Evolutionary conservation across 1,284 basidiomycete species (phyloP), one percentile per base, ranked within the genome.

Genomic region (Ceratobasidium sp.): DNA sequence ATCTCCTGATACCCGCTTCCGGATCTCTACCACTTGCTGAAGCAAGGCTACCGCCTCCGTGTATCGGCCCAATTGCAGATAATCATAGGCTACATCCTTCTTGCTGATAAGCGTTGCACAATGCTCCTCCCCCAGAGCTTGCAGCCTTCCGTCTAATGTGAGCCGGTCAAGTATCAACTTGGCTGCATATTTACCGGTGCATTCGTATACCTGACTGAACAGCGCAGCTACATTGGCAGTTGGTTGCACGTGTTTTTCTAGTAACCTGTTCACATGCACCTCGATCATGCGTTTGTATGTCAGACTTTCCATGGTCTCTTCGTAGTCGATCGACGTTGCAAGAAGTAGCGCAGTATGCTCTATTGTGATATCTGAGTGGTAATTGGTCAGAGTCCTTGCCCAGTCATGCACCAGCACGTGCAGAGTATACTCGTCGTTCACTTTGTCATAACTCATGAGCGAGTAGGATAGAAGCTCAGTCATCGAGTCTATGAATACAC

Each of bases 341-440:
- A 61, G 43, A 4, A 61, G 41, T 6, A 28, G 41, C 6, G 43
- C 26, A 1, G 41, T 62, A 34, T 21, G 53, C 21, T 43, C 21
- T 8, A 34, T 8, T 10, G 53, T 34, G 9, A 57, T 26, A 23
- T 30, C 32, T 8, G 6, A 1, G 1, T 18, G 18, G 18, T 18
- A 18, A 21, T n/a, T 10, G 5, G n/a, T 48, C 5, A 50, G 23
- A 8, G 36, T 50, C 10, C 62, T 12, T 12, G 62, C 50, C 62
- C 62, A 65, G 46, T 34, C 50, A 16, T 65, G 62, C 18, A 65
- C 50, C 9, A 65, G 46, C 23, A 48, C 32, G n/a, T 65, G 62
- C 2, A 65, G 12, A 2, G 32, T 23, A 34, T 53, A 65, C 6
- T 3, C 21, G 5, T 21, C 45, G 32, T 41, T 53, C 2, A 23